Base-by-base conservation (phyloP, 768 basidiomycete genomes). In the Cyclocybe aegerita region DNA sequence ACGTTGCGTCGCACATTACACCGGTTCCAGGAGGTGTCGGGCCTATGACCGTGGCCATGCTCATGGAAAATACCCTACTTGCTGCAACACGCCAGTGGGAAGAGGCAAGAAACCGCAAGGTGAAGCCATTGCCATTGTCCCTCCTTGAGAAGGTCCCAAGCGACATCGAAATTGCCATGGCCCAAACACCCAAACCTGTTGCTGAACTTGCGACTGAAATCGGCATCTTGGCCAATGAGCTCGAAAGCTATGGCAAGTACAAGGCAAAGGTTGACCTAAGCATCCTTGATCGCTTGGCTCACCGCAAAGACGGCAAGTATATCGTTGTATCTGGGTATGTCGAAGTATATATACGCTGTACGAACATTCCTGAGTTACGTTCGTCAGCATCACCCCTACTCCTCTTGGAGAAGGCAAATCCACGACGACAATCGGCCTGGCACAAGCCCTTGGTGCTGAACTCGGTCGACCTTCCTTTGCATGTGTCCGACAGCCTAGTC, bases 21-120 rank as follows among this genome's bases (percentile, higher is more conserved):
- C 97, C 97, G 15, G 97, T 99, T 17, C 97, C 97, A 0, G 97
- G 97, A 68, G 97, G 97, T 50, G 97, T 99, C 46, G 97, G 97
- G 9, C 97, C 97, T n/a, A 97, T 98, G 95, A 99, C 97, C 10
- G 97, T 99, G 50, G 97, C 97, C 15, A 79, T 98, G 75, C 84
- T 99, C 55, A 98, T 99, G 95, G 81, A 85, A 63, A 99, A 98
- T 71, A 96, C 95, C 1, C 73, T 93, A 57, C 74, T 78, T 55
- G 88, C 93, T 42, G 94, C 95, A 16, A 80, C 90, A 66, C 84
- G 90, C 45, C 78, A 84, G 44, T 94, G 89, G 80, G 82, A 88
- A 56, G 76, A 82, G 44, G 70, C 80, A 39, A 80, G 85, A 42
- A 66, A 78, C 9, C 80, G 84, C 49, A 86, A 84, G 62, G 69